Base-by-base conservation (phyloP, 176 grass and related monocot genomes). In the Juncus inflexus region DNA sequence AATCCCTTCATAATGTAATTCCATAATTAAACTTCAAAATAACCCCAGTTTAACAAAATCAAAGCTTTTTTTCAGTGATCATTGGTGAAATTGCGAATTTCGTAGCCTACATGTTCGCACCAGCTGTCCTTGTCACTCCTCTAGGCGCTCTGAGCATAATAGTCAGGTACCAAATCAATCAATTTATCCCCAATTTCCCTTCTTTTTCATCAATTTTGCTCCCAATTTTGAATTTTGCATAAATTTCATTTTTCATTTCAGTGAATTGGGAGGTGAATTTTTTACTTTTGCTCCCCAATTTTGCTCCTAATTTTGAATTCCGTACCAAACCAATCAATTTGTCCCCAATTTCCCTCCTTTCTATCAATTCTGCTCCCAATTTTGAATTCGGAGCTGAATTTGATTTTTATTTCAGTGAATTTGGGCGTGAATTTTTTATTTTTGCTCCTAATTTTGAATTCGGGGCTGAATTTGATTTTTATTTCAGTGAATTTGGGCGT, bases 81-180 rank as follows among this genome's bases (percentile, higher is more conserved):
- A 65, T 92, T 7, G 94, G 85, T 7, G 94, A 99, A 80, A 89
- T 84, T 6, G 83, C 94, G 49, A 99, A 99, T 74, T 99, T 99
- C 58, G 74, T 99, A 0, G 94, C 94, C 0, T 92, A 99, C 80
- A 99, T 99, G 69, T 92, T 99, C 74, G 88, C 85, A 5, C 88
- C 94, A 0, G 85, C 94, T 0, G 78, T 84, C 62, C 85, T 92
- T 6, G 94, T 99, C 35, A 89, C 94, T 1, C 94, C 94, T 1
- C 51, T 99, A 2, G 94, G 94, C 0, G 94, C 94, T 50, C 81
- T 99, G 77, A 92, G 88, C 55, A 89, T 92, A 12, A 99, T 99
- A 19, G 88, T 99, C 38, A 92, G 94, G 88, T 92, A 79, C 15
- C 42, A 45, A 69, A 12, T 42, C 0, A 1, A 4, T 35, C 50